Conservation (phyloP, 2,329 filamentous ascomycete species). For the Penicillium sp. region DNA sequence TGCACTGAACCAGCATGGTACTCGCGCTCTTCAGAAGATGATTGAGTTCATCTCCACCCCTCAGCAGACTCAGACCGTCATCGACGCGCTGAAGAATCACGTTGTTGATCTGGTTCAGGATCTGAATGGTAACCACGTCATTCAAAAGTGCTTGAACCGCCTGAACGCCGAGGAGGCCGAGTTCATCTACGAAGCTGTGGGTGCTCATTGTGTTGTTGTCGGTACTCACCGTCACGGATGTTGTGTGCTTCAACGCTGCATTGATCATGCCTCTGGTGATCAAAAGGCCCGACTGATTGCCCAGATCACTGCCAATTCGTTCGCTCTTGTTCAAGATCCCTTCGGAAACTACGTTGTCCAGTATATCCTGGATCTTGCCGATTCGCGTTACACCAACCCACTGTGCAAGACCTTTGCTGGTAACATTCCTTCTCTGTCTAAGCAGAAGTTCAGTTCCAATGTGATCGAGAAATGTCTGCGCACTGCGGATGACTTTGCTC, state of each 20-base stretch:
- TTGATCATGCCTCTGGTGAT: constrained; percentile 88
- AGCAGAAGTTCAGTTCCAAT: constrained; percentile 99
- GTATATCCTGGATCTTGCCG: constrained; percentile 94
- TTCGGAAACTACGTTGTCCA: constrained; percentile 99
- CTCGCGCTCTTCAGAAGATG: constrained; percentile 97
- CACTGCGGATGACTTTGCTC: constrained; percentile 73
- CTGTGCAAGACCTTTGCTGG: constrained; percentile 79
- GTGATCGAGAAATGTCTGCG: constrained; percentile 96
- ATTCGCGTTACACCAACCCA: constrained; percentile 83
- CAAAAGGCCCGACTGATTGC: constrained; percentile 86
- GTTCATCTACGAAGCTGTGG: constrained; percentile 97
- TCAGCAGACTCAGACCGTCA: constrained; percentile 84
- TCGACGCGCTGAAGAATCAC: constrained; percentile 75
- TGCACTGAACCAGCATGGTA: constrained; percentile 95
- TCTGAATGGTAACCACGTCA: constrained; percentile 97
- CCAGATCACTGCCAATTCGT: constrained; percentile 86
- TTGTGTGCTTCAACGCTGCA: constrained; percentile 96
- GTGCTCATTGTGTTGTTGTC: constrained; percentile 80
- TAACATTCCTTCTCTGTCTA: constrained; percentile 71
- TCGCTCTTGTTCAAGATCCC: constrained; percentile 87
- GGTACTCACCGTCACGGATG: constrained; percentile 97
- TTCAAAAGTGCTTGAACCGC: constrained; percentile 98
- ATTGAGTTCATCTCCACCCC: constrained; percentile 91
- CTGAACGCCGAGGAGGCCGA: constrained; percentile 80
- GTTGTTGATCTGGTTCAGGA: constrained; percentile 97